Evolutionary conservation across 2,329 filamentous ascomycete genomes (phyloP), one percentile per base, ranked within the genome.

Genomic region (Metarhizium robertsii): DNA sequence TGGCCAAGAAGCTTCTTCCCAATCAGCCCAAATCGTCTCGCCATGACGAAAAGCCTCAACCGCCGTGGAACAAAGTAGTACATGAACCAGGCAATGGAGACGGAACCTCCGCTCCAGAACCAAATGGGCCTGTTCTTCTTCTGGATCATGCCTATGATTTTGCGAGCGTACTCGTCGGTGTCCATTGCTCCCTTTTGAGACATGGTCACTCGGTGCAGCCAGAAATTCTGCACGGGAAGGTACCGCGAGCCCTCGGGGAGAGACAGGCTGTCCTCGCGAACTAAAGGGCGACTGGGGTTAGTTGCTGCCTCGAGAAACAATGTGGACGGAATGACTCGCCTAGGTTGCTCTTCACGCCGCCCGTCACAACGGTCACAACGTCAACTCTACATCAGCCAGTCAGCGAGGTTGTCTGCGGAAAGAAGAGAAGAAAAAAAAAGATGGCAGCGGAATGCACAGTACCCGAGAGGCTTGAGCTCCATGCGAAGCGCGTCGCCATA

Each of bases 391-490:
- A 29, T 6, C 2, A 45, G 7, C 7, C 45, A 14, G 16, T 45
- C 25, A 48, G 25, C 20, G 18, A 25, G 25, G 25, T 4, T 25
- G 54, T 52, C 20, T 52, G 53, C n/a, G 14, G 30, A 42, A n/a
- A 43, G 11, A 14, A 16, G 20, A 4, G 10, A 7, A 7, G 13
- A 2, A 14, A 13, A 25, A 14, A 2, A 25, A 14, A 6, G 2
- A 38, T 20, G 3, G n/a, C n/a, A 25, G 32, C 25, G n/a, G 20
- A 8, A 47, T 4, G 11, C 6, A 20, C 14, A 53, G 54, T 16
- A 60, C 64, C 58, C 58, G 6, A 65, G 59, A 4, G 63, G 64
- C 13, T 58, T 55, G 56, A 65, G 57, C 43, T 65, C 64, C 48
- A 65, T 60, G 11, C 57, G 53, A 29, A 65, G 40, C 2, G 54